Conservation (phyloP, 2,329 filamentous ascomycete genomes). For the Sarocladium strictum region DNA sequence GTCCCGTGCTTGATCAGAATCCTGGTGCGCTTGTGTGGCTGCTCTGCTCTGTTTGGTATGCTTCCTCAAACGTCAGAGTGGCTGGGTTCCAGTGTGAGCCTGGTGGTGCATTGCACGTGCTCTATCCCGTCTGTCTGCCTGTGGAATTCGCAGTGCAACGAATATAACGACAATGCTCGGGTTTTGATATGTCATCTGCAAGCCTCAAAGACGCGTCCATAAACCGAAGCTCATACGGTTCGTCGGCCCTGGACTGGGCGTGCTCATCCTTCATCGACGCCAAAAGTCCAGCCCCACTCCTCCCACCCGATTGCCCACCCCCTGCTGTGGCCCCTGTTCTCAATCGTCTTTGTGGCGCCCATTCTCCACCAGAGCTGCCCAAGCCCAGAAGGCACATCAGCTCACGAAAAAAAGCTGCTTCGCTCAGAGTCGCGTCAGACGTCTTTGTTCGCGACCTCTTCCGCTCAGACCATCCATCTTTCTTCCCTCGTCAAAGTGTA, state of each 20-base stretch:
- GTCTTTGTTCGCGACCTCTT: slow-evolving; percentile 4
- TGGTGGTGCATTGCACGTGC: background rate
- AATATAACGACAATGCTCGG: too few relatives aligned
- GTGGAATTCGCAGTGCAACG: too few relatives aligned
- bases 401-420: slow-evolving; percentile 6
- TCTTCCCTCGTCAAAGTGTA: background rate
- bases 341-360: slow-evolving; percentile 1
- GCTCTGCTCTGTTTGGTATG: background rate
- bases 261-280: background rate
- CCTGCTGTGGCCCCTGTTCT: background rate
- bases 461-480: background rate
- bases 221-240: too few relatives aligned
- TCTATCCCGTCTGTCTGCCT: too few relatives aligned
- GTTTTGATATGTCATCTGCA: too few relatives aligned
- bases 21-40: too few relatives aligned
- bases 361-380: slow-evolving; percentile 1
- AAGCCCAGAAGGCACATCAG: background rate
- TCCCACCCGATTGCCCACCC: background rate
- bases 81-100: too few relatives aligned
- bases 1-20: too few relatives aligned
- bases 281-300: background rate
- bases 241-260: background rate
- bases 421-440: background rate
- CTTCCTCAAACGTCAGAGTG: background rate
- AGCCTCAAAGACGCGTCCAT: too few relatives aligned